Conservation (phyloP, 352 stramenopile species). For the Discostella stelligera region DNA sequence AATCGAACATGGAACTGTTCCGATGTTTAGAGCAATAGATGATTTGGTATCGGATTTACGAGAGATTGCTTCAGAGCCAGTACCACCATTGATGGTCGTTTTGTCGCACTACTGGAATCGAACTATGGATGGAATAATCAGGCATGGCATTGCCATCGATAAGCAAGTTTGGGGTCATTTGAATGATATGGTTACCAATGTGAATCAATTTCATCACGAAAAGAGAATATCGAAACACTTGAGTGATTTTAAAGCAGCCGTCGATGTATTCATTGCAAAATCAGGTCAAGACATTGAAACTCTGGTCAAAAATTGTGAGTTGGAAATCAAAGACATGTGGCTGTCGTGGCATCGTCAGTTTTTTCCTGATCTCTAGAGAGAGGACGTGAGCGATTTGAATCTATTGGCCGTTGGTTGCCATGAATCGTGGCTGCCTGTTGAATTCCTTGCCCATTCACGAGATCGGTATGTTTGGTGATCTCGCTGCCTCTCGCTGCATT, state of each 20-base stretch:
- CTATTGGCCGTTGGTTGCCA: background rate
- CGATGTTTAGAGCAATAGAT: constrained; percentile 22
- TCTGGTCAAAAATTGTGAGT: constrained; percentile 37
- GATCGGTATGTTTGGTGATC: too few species aligned
- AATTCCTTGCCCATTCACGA: too few species aligned
- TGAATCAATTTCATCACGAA: constrained; percentile 18
- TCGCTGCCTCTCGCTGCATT: too few species aligned
- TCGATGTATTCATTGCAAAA: constrained; percentile 39
- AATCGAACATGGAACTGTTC: constrained; percentile 25
- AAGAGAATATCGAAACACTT: constrained; percentile 32
- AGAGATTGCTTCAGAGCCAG: constrained; percentile 24
- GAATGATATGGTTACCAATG: constrained; percentile 12
- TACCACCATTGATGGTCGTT: constrained; percentile 24
- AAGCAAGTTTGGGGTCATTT: constrained; percentile 27
- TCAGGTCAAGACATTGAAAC: constrained; percentile 29
- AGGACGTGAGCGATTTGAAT: background rate
- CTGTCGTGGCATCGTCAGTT: constrained; percentile 20
- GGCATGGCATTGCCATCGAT: constrained; percentile 20
- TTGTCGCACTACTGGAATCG: constrained; percentile 37
- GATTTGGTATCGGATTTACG: constrained; percentile 38
- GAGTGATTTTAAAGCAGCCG: constrained; percentile 24
- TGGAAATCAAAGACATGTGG: constrained; percentile 41
- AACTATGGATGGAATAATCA: constrained; percentile 30
- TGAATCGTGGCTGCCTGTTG: too few species aligned
- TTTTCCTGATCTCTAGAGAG: constrained; percentile 9